Base-by-base conservation (phyloP, 1,284 basidiomycete species). In the Malassezia globosa region DNA sequence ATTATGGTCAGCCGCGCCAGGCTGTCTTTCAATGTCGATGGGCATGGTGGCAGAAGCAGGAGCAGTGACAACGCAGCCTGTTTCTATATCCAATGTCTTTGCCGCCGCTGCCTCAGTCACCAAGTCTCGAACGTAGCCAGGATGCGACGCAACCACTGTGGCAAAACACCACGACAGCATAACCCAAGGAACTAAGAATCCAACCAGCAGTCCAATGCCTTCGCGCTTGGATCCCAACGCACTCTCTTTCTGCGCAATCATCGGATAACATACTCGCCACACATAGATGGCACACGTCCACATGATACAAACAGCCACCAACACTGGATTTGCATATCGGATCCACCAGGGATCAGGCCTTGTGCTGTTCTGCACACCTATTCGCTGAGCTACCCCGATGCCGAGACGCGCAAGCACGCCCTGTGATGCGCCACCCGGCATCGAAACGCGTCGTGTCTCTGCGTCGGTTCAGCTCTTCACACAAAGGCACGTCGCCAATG, bases 81-180 rank as follows among this genome's bases (percentile, higher is more conserved):
- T 31, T n/a, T n/a, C n/a, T n/a, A n/a, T n/a, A n/a, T n/a, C n/a
- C n/a, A n/a, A n/a, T n/a, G n/a, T n/a, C n/a, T n/a, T n/a, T n/a
- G n/a, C n/a, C n/a, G n/a, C n/a, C n/a, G n/a, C n/a, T n/a, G 24
- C 25, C 27, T 42, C 33, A 8, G 24, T 21, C 11, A 41, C 7
- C 19, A 47, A 57, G 42, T 70, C 66, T 10, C 53, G 56, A 22
- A 65, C 64, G 37, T 59, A 40, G 3, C 68, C 68, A 2, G 68
- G 68, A 8, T 47, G 49, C 1, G 60, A 56, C 8, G 48, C n/a
- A 35, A 68, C 46, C 18, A 66, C 59, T 5, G 39, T 52, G 2
- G 63, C 38, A 31, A 63, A 70, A 4, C 61, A 59, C 66, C 66
- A 69, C 1, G 63, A 42, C 2, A 63, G 44, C 40, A 33, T 18